Evolutionary conservation across 495 filamentous ascomycete genomes (phyloP).

Genomic region (Pseudoneurospora amorphoporcata): DNA sequence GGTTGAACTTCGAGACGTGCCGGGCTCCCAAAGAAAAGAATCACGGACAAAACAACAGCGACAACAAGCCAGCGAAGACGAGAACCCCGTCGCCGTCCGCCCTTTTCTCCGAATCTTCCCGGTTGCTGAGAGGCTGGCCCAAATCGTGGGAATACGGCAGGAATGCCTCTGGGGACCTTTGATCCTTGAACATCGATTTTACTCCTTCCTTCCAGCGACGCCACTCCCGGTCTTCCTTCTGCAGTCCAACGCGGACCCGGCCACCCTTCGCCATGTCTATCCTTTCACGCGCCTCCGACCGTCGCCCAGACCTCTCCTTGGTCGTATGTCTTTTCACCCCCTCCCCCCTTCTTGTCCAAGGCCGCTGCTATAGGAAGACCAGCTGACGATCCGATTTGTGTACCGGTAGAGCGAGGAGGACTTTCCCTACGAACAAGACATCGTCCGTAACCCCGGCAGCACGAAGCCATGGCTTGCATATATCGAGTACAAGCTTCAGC

Average conservation of each 20-base stretch:
- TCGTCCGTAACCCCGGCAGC: constrained; percentile 73
- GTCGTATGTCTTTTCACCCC: constrained; percentile 50
- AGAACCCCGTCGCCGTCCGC: not conserved
- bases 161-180: constrained; percentile 13
- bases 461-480: constrained; percentile 96
- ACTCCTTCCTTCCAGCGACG: not conserved
- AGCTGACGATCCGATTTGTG: constrained; percentile 1
- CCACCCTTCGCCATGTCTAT: constrained; percentile 18
- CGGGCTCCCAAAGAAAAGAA: not conserved
- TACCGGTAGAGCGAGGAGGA: constrained; percentile 64
- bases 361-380: not conserved
- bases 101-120: not conserved
- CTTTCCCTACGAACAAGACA: constrained; percentile 90
- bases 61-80: not conserved
- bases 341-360: not conserved
- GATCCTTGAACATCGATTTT: not conserved
- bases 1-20: not conserved
- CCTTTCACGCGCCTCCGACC: constrained; percentile 19
- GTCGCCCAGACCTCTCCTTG: constrained; percentile 56
- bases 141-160: constrained; percentile 11
- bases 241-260: not conserved
- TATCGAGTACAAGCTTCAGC: constrained; percentile 80
- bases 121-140: constrained; percentile 13
- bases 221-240: not conserved
- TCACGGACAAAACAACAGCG: not conserved